phyloP scores from a whole-genome alignment of 495 filamentous ascomycete species.

The Gamarada debralockiae region DNA sequence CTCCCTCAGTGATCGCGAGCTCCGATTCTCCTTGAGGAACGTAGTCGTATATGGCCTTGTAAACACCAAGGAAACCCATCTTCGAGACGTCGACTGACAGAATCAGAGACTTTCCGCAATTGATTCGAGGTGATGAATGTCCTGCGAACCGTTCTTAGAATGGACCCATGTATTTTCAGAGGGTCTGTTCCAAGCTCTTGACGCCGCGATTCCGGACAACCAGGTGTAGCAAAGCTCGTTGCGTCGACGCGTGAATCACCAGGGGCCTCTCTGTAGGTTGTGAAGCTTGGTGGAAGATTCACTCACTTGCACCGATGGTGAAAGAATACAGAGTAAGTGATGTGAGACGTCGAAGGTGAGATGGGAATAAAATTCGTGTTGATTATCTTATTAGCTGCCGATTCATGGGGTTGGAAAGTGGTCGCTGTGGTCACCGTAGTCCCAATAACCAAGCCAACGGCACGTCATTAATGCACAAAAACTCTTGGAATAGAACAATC shows the following conservation, averaged over 20 bases:
- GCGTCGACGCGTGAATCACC: neutral
- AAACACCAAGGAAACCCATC: conserved; percentile 83
- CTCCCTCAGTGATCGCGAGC: conserved; percentile 82
- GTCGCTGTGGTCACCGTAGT: neutral
- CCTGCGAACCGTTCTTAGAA: conserved; percentile 11
- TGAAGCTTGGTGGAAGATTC: neutral
- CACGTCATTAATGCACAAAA: too few relatives aligned
- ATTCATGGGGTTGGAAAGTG: neutral
- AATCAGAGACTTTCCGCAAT: conserved; percentile 5
- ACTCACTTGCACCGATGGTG: neutral
- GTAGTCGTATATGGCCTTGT: conserved; percentile 92
- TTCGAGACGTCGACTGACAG: conserved; percentile 9
- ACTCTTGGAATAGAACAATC: too few relatives aligned
- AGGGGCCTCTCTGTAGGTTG: neutral
- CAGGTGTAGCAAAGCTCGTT: neutral
- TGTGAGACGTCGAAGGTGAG: neutral
- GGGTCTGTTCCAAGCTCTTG: conserved; percentile 11
- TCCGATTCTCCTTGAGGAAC: conserved; percentile 83
- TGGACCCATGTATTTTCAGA: conserved; percentile 23
- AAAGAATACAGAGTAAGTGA: neutral
- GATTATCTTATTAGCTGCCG: neutral
- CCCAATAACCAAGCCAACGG: too few relatives aligned
- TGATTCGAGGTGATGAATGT: conserved; percentile 14
- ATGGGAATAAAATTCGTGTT: neutral
- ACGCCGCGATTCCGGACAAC: conserved; percentile 15